Base-by-base conservation (phyloP, 2,329 filamentous ascomycete genomes). In the Aspergillus cejpii region DNA sequence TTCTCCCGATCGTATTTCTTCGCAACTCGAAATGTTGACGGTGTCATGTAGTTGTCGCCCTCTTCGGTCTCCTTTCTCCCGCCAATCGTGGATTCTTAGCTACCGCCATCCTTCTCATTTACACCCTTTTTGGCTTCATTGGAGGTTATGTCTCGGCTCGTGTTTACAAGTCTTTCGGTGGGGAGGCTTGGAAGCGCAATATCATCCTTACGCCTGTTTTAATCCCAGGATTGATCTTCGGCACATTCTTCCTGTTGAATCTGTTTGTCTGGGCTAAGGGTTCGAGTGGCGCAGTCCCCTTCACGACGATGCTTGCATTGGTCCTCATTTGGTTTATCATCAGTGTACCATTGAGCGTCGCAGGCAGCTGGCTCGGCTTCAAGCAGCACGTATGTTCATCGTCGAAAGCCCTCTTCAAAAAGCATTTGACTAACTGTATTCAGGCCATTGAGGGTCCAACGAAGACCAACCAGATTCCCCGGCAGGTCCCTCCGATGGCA, bases 261-360 rank as follows among this genome's bases (percentile, higher is more conserved):
- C 78, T 98, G 36, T 96, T 98, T 74, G 81, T 98, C 33, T 97
- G 92, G 89, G 88, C 86, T 33, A 89, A 94, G 60, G 76, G 84
- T 45, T 94, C 91, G 1, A 94, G 88, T 19, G 92, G 92, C 19
- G 92, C 92, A 6, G 92, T 98, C 1, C 92, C 92, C 0, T 94
- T 98, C 62, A 88, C 85, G 2, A 98, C 92, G 7, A 98, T 98
- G 92, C 76, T 98, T 34, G 85, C 94, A 44, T 83, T 97, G 46
- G 78, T 98, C 37, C 77, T 79, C 52, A 96, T 98, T 61, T 98
- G 92, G 92, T 98, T 98, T 69, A 65, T 96, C 62, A 94, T 98
- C 64, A 95, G 88, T 28, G 85, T 97, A 2, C 92, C 92, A 5
- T 77, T 97, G 34, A 95, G 89, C 21, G 79, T 95, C 49, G 83